Evolutionary conservation across 73 alveolate species (phyloP), one percentile per base, ranked within the genome.

Genomic region (Breviolum minutum): DNA sequence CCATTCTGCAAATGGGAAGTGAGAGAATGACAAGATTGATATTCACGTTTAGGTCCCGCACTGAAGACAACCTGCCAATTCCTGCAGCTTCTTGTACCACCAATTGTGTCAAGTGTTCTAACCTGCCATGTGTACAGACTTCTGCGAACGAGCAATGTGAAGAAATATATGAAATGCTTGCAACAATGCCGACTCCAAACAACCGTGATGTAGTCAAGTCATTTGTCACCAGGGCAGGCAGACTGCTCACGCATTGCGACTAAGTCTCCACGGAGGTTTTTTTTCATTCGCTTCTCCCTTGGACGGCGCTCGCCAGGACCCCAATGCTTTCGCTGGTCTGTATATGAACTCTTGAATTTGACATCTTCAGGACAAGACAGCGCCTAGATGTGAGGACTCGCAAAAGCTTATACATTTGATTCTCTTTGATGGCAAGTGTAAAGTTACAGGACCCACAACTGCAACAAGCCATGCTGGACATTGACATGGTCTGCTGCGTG

Each of bases 251-350:
- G 89, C 27, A 92, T 76, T 10, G 90, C 89, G 66, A 92, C 54
- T 32, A 92, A 62, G 90, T 92, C 98, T 27, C 69, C 98, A 22
- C 98, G 98, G 80, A 92, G 90, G 68, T 92, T 92, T 27, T 60
- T 30, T 11, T 61, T 79, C 14, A 63, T 92, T 69, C 27, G 89
- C 68, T 76, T 73, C 80, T 73, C 90, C 98, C 98, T 92, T 24
- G 6, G 77, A 17, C 54, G 5, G 54, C 54, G 3, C 5, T 40
- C 54, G 54, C 54, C 54, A 40, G 54, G 54, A 40, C 54, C 54
- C 54, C 54, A 40, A 40, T 3, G 54, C 54, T 40, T 2, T 40
- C 54, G 54, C 54, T 40, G 54, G 54, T 40, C 54, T 40, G 54
- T 40, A 40, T 40, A 40, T 40, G 54, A 40, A 40, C 54, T 40